phyloP scores from a whole-genome alignment of 768 basidiomycete species.

The Boletus fagicola region DNA sequence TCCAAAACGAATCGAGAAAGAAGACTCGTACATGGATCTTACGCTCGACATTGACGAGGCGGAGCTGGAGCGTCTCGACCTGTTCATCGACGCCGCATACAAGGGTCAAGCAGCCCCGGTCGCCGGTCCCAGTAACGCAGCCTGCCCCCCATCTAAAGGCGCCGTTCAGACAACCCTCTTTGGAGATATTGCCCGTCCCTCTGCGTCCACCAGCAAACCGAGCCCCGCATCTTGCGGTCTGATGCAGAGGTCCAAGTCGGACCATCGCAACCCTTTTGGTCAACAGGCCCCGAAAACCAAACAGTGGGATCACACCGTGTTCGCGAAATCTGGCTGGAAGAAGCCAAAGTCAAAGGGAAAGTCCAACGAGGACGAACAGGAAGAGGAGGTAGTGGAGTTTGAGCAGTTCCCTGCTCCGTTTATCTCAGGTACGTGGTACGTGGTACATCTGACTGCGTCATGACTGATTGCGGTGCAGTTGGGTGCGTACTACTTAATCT shows the following conservation, averaged over 20 bases:
- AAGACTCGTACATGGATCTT: conserved; percentile 51
- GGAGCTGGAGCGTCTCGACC: conserved; percentile 54
- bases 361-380: conserved; percentile 50
- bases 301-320: conserved; percentile 88
- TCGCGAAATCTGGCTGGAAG: conserved; percentile 75
- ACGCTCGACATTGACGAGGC: conserved; percentile 56
- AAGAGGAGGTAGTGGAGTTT: conserved; percentile 66
- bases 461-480: conserved; percentile 35
- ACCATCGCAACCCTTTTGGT: conserved; percentile 43
- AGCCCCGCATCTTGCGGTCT: conserved; percentile 31
- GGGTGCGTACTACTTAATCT: conserved; percentile 46
- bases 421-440: conserved; percentile 51
- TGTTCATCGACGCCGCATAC: conserved; percentile 49
- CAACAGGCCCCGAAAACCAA: conserved; percentile 67
- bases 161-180: conserved; percentile 64
- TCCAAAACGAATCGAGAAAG: conserved; percentile 28
- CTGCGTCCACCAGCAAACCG: conserved; percentile 33
- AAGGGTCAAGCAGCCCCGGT: conserved; percentile 39
- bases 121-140: conserved; percentile 36
- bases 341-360: conserved; percentile 54
- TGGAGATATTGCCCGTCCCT: conserved; percentile 50
- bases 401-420: conserved; percentile 86
- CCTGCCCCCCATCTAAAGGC: conserved; percentile 32
- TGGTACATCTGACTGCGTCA: background rate
- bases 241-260: conserved; percentile 44